Evolutionary conservation across 1,284 basidiomycete species (phyloP).

Genomic region (Cryptococcus sp.): DNA sequence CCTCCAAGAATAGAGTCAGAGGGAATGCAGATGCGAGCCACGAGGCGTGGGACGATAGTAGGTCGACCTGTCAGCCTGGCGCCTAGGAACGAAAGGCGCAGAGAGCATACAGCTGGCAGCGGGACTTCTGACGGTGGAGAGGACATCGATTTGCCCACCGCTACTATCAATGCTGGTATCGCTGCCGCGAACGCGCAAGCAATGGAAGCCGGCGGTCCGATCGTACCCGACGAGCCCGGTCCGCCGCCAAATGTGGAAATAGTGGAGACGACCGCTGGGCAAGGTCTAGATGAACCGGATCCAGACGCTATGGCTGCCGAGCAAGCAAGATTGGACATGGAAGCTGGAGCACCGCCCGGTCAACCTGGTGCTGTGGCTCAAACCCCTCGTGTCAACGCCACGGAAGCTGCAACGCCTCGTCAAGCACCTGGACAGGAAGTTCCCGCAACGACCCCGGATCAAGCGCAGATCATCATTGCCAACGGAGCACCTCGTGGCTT

Average conservation of each 20-base stretch:
- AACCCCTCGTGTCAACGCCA: conserved; percentile 35
- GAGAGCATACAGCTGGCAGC: conserved; percentile 30
- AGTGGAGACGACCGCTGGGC: conserved; percentile 21
- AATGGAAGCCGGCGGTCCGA: conserved; percentile 31
- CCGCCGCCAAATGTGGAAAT: conserved; percentile 35
- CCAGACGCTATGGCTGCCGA: conserved; percentile 44
- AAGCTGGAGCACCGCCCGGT: conserved; percentile 49
- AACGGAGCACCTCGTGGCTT: conserved; percentile 53
- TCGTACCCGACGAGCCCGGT: conserved; percentile 27
- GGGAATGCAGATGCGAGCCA: conserved; percentile 8
- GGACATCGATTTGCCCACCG: conserved; percentile 41
- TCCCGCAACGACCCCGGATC: conserved; percentile 19
- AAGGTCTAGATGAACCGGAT: conserved; percentile 39
- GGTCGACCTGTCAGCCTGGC: conserved; percentile 39
- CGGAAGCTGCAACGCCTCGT: conserved; percentile 22
- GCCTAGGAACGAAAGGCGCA: conserved; percentile 27
- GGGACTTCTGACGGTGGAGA: conserved; percentile 44
- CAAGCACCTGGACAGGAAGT: conserved; percentile 20
- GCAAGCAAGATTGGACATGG: conserved; percentile 48
- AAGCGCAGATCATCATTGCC: conserved; percentile 51
- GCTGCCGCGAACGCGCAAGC: conserved; percentile 41
- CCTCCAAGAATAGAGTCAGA: conserved; percentile 29
- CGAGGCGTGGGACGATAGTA: conserved; percentile 43
- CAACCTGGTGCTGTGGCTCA: conserved; percentile 44
- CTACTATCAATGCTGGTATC: conserved; percentile 39